phyloP scores from a whole-genome alignment of 768 basidiomycete species.

The Russula lepida region DNA sequence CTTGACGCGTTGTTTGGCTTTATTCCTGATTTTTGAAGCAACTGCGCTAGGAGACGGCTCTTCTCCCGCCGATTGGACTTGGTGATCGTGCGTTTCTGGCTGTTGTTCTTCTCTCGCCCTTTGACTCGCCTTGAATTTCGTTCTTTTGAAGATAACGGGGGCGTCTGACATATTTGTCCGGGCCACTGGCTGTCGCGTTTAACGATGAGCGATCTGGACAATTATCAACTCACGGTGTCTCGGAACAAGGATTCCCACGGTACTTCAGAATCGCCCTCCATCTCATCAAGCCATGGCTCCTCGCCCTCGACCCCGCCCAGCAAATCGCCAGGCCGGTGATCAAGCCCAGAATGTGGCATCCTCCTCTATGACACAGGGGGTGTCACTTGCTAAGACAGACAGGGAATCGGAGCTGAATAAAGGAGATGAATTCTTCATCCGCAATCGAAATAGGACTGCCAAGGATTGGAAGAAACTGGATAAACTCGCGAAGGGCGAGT shows the following conservation, averaged over 20 bases:
- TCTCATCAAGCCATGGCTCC: conserved; percentile 15
- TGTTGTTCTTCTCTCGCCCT: conserved; percentile 32
- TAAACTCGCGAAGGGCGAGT: conserved; percentile 47
- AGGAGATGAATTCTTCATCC: conserved; percentile 62
- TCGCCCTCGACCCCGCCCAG: conserved; percentile 22
- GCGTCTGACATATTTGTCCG: conserved; percentile 25
- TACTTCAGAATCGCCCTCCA: conserved; percentile 1
- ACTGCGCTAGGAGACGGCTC: conserved; percentile 49
- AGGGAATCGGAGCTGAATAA: conserved; percentile 35
- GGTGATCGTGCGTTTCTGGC: conserved; percentile 11
- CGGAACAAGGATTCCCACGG: conserved; percentile 5
- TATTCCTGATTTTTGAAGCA: conserved; percentile 62
- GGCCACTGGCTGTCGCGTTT: not conserved
- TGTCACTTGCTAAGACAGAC: conserved; percentile 11
- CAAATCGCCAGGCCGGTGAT: conserved; percentile 14
- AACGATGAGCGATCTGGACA: not conserved
- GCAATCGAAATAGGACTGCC: conserved; percentile 49
- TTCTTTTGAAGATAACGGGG: conserved; percentile 38
- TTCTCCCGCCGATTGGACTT: conserved; percentile 25
- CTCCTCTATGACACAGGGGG: conserved; percentile 3
- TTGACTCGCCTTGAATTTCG: conserved; percentile 33
- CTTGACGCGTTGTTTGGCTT: conserved; percentile 51
- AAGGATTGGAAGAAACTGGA: conserved; percentile 55
- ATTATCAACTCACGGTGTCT: too few relatives aligned
- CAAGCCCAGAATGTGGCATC: conserved; percentile 5